phyloP scores from a whole-genome alignment of 148 eudicot genomes.

The Vaccinium darrowii region DNA sequence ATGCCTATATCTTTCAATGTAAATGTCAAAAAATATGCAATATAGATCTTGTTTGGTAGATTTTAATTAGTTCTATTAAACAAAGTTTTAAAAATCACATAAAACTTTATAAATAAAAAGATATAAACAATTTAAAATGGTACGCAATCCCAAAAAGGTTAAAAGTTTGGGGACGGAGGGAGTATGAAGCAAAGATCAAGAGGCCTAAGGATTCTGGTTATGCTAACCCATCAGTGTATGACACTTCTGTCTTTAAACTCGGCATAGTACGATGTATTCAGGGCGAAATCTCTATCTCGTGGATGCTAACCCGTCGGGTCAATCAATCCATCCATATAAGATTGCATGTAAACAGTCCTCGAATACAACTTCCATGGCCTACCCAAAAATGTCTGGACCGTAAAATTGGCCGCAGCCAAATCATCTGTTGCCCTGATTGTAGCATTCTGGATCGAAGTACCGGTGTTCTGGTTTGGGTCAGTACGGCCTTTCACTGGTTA shows the following conservation, averaged over 20 bases:
- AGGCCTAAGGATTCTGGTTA: background rate
- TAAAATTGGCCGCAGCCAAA: slow-evolving; percentile 36
- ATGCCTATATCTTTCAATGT: too few species aligned
- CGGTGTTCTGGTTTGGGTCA: slow-evolving; percentile 65
- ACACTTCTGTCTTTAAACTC: slow-evolving; percentile 43
- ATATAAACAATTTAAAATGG: too few species aligned
- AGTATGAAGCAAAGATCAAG: background rate
- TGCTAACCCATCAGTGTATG: background rate
- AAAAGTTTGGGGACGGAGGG: too few species aligned
- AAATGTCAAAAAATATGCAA: too few species aligned
- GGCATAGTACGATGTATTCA: slow-evolving; percentile 68
- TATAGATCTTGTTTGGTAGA: too few species aligned
- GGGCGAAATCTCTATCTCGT: slow-evolving; percentile 72
- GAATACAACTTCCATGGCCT: slow-evolving; percentile 89
- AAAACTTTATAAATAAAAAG: too few species aligned
- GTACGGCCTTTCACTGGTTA: slow-evolving; percentile 51
- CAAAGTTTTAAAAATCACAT: too few species aligned
- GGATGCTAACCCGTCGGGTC: slow-evolving; percentile 89
- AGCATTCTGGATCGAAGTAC: slow-evolving; percentile 62
- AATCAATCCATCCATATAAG: slow-evolving; percentile 45
- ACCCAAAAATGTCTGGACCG: slow-evolving; percentile 65
- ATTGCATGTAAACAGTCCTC: slow-evolving; percentile 64
- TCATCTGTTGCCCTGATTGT: slow-evolving; percentile 28
- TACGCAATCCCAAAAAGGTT: too few species aligned
- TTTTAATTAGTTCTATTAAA: too few species aligned